A percentile compares a stretch with the other conserved stretches of the same genome.
These are phyloP conservation scores for Microbotryum scabiosae DNA, from an alignment of 1,284 basidiomycete genomes.

Conservation along the genomic window DNA sequence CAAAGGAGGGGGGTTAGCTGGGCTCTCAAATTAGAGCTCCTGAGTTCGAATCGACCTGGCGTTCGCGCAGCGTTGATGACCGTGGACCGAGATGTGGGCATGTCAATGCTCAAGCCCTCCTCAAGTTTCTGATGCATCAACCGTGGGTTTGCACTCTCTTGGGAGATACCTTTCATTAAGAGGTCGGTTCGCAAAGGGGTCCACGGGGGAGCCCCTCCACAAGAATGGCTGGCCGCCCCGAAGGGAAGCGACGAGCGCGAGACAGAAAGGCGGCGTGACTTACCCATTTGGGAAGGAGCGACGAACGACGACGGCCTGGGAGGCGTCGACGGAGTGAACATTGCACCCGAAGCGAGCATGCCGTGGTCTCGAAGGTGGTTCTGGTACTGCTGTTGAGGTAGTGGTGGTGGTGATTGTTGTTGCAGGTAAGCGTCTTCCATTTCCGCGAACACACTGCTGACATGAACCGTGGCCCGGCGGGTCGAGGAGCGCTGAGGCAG, in stretches of 20 bases:
- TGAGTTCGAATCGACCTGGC: no score
- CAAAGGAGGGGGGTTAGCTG: no score
- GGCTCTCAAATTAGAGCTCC: no score
- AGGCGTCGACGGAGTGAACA: constrained; percentile 2
- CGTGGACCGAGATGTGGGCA: no score
- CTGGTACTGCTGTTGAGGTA: background rate
- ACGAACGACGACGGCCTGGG: background rate
- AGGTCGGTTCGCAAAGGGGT: no score
- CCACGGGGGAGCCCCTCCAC: no score
- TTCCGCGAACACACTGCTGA: constrained; percentile 8
- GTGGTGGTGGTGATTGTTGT: background rate
- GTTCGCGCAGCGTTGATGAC: no score
- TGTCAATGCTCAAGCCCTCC: no score
- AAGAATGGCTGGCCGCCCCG: no score
- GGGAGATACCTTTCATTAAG: no score
- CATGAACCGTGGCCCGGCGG: constrained; percentile 1
- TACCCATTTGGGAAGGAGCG: background rate
- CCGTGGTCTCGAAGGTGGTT: background rate
- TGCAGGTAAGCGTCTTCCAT: constrained; percentile 14
- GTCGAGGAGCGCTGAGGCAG: constrained; percentile 7
- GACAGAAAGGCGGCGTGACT: background rate
- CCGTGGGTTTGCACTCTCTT: no score
- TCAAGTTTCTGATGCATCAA: no score
- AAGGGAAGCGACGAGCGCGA: background rate
- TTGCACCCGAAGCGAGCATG: background rate